Conservation (phyloP, 2,329 filamentous ascomycete genomes). For the Venturia pyrina region DNA sequence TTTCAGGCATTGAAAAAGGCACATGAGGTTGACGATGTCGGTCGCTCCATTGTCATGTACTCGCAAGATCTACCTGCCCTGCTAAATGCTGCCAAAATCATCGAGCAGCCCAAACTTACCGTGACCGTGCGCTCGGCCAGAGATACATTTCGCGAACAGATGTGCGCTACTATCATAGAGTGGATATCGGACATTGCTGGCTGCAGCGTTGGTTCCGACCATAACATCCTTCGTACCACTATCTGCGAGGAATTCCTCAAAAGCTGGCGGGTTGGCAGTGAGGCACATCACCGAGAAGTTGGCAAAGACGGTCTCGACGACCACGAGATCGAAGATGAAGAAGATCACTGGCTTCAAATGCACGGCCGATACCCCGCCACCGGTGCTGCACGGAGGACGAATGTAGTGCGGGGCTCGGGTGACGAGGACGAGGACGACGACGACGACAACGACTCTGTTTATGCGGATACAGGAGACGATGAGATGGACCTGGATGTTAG, state of each 20-base stretch:
- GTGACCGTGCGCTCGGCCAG: slow-evolving; percentile 88
- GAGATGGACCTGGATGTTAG: slow-evolving; percentile 20
- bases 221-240: slow-evolving; percentile 64
- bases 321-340: slow-evolving; percentile 54
- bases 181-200: slow-evolving; percentile 92
- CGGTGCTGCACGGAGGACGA: not conserved
- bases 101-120: slow-evolving; percentile 93
- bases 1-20: slow-evolving; percentile 64
- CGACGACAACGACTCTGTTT: slow-evolving; percentile 26
- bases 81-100: slow-evolving; percentile 67
- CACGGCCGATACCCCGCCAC: slow-evolving; percentile 8
- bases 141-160: slow-evolving; percentile 94
- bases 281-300: slow-evolving; percentile 67
- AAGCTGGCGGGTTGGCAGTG: slow-evolving; percentile 78
- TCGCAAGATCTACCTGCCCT: slow-evolving; percentile 61
- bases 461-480: slow-evolving; percentile 17
- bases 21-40: slow-evolving; percentile 80
- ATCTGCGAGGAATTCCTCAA: slow-evolving; percentile 88
- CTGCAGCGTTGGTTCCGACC: slow-evolving; percentile 73
- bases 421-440: slow-evolving; percentile 31
- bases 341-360: slow-evolving; percentile 18
- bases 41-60: slow-evolving; percentile 75
- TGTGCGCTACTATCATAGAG: slow-evolving; percentile 96
- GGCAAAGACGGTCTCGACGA: slow-evolving; percentile 74
- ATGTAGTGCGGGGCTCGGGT: slow-evolving; percentile 33